Conservation (phyloP, 192 early-diverging fungal genomes). For the Mortierella antarctica region DNA sequence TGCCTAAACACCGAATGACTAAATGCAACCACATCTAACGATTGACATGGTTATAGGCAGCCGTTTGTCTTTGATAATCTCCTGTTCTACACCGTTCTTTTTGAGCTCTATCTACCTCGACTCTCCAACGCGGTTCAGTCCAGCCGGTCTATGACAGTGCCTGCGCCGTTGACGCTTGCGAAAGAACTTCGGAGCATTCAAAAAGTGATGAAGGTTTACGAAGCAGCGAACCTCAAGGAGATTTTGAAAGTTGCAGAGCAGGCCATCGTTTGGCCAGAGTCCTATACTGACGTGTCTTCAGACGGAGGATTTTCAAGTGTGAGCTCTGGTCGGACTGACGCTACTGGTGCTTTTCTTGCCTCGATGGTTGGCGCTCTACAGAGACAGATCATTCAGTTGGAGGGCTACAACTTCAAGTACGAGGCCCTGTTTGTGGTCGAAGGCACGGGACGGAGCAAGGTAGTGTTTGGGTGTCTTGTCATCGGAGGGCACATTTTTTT, state of each 20-base stretch:
- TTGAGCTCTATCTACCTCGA: slow-evolving; percentile 34
- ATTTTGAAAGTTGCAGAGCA: slow-evolving; percentile 47
- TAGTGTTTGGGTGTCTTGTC: background rate
- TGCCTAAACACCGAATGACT: background rate
- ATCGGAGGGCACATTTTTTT: background rate
- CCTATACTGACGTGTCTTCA: slow-evolving; percentile 29
- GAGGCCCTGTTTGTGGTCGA: slow-evolving; percentile 43
- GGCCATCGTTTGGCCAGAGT: slow-evolving; percentile 41
- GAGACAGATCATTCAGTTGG: slow-evolving; percentile 32
- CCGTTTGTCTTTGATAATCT: slow-evolving; percentile 49
- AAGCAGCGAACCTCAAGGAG: slow-evolving; percentile 38
- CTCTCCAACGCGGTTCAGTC: slow-evolving; percentile 31
- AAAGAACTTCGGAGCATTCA: slow-evolving; percentile 40
- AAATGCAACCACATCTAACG: background rate
- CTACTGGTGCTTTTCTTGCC: slow-evolving; percentile 25
- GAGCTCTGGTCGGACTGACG: slow-evolving; percentile 20
- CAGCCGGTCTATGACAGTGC: slow-evolving; percentile 5
- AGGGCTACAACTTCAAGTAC: slow-evolving; percentile 32
- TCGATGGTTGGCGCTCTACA: slow-evolving; percentile 27
- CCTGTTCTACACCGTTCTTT: slow-evolving; percentile 35
- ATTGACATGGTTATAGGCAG: slow-evolving; percentile 16
- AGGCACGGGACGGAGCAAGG: slow-evolving; percentile 31
- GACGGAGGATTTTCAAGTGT: slow-evolving; percentile 3
- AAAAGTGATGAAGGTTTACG: slow-evolving; percentile 41
- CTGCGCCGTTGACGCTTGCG: slow-evolving; percentile 25